Conservation (phyloP, 2,329 filamentous ascomycete species). For the Fusarium sp. region DNA sequence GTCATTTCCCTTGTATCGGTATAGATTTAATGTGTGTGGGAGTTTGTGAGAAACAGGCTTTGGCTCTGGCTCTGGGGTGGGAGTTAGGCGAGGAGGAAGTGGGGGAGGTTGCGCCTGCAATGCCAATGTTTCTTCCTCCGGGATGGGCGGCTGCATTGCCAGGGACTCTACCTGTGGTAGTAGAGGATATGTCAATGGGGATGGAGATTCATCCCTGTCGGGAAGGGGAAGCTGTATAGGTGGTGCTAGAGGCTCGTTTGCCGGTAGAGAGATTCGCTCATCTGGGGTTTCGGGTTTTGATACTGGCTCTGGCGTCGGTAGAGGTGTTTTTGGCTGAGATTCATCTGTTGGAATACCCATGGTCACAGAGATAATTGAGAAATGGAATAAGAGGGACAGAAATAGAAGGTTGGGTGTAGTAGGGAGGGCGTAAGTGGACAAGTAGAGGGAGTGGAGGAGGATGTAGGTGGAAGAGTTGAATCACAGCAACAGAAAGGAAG, state of each 20-base stretch:
- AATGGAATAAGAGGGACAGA: not conserved
- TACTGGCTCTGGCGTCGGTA: constrained; percentile 14
- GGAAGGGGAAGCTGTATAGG: not conserved
- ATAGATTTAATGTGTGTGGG: constrained; percentile 37
- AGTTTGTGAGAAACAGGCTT: constrained; percentile 26
- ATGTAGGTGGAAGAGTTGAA: not conserved
- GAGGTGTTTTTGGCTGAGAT: not conserved
- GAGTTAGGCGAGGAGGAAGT: not conserved
- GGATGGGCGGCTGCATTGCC: not conserved
- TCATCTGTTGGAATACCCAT: constrained; percentile 9
- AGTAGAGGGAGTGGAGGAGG: not conserved
- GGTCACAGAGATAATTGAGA: not conserved
- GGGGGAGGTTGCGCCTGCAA: not conserved
- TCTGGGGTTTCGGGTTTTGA: constrained; percentile 21
- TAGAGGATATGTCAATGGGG: not conserved
- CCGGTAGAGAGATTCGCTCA: not conserved
- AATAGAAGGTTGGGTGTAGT: not conserved
- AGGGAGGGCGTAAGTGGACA: not conserved
- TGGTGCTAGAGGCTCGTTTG: not conserved
- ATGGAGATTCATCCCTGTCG: not conserved
- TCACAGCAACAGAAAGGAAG: not conserved
- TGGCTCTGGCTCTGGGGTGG: constrained; percentile 2
- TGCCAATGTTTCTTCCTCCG: not conserved
- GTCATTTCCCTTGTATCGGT: constrained; percentile 12
- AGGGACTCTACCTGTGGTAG: not conserved